phyloP scores from a whole-genome alignment of 495 filamentous ascomycete species.

The Cenococcum geophilum region DNA sequence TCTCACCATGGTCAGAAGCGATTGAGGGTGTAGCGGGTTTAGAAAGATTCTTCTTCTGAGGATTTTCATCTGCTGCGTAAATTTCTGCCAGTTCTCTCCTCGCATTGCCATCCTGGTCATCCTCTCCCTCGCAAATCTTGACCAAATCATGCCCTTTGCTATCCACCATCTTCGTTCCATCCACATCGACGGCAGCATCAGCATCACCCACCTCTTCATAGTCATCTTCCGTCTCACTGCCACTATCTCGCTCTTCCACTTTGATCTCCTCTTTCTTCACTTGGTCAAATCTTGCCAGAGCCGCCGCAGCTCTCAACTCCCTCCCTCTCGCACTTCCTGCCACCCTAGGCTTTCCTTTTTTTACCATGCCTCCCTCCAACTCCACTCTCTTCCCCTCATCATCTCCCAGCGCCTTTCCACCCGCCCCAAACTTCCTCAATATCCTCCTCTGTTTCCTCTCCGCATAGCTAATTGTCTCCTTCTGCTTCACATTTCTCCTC shows the following conservation, averaged over 20 bases:
- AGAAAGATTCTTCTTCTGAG: conserved; percentile 1
- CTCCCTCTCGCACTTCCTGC: conserved; percentile 63
- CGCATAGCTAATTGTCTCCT: conserved; percentile 50
- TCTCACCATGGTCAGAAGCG: background rate
- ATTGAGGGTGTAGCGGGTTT: conserved; percentile 14
- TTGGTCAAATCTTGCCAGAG: conserved; percentile 63
- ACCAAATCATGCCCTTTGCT: conserved; percentile 55
- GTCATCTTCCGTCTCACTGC: conserved; percentile 37
- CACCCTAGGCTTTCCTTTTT: conserved; percentile 60
- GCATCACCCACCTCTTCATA: conserved; percentile 33
- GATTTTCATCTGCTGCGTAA: conserved; percentile 33
- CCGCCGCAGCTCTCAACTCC: conserved; percentile 69
- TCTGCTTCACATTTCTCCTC: conserved; percentile 32
- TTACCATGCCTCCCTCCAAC: conserved; percentile 58
- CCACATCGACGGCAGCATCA: conserved; percentile 47
- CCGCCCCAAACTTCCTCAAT: conserved; percentile 65
- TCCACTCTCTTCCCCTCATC: conserved; percentile 56
- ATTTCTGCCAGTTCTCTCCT: conserved; percentile 59
- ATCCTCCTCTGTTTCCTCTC: conserved; percentile 60
- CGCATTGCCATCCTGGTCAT: conserved; percentile 53
- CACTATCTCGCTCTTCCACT: conserved; percentile 32
- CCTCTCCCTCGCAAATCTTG: conserved; percentile 66
- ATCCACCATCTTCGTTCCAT: conserved; percentile 56
- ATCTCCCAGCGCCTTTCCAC: conserved; percentile 59
- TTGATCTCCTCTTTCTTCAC: conserved; percentile 41